Evolutionary conservation across 75 land plant genomes (phyloP).

Genomic region (Sequoia sempervirens): DNA sequence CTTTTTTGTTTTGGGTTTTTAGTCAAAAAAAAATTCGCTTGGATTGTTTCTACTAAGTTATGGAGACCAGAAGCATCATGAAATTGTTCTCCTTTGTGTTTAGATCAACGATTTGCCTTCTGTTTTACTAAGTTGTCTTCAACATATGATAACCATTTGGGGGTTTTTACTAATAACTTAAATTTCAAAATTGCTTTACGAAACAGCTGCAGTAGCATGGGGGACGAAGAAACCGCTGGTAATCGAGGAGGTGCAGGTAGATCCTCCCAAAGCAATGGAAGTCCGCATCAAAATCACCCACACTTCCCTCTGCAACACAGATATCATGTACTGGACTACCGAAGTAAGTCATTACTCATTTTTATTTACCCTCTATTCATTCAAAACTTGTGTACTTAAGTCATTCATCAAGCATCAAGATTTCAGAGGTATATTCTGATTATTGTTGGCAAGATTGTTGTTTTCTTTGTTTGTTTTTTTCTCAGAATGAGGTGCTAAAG

Average conservation of each 20-base stretch:
- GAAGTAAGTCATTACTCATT: not conserved
- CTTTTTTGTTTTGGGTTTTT: too few relatives aligned
- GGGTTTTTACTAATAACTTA: not conserved
- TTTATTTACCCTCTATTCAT: too few relatives aligned
- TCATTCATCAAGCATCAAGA: not conserved
- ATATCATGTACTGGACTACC: constrained; percentile 47
- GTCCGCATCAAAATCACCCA: constrained; percentile 64
- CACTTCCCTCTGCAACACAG: constrained; percentile 77
- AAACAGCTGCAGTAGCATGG: constrained; percentile 64
- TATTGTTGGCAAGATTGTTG: too few relatives aligned
- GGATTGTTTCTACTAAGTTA: too few relatives aligned
- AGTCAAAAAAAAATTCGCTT: too few relatives aligned
- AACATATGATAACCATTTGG: too few relatives aligned
- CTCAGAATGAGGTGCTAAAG: constrained; percentile 32
- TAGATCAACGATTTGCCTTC: too few relatives aligned
- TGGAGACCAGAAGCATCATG: too few relatives aligned
- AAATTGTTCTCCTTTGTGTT: too few relatives aligned
- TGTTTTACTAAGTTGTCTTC: too few relatives aligned
- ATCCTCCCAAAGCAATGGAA: constrained; percentile 71
- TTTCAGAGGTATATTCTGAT: not conserved
- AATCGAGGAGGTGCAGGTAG: constrained; percentile 55
- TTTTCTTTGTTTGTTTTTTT: too few relatives aligned
- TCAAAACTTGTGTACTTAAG: too few relatives aligned
- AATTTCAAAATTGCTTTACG: not conserved
- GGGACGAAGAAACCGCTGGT: constrained; percentile 50